Evolutionary conservation across 805 yeast species (phyloP).

Genomic region (Ogataea neopini): DNA sequence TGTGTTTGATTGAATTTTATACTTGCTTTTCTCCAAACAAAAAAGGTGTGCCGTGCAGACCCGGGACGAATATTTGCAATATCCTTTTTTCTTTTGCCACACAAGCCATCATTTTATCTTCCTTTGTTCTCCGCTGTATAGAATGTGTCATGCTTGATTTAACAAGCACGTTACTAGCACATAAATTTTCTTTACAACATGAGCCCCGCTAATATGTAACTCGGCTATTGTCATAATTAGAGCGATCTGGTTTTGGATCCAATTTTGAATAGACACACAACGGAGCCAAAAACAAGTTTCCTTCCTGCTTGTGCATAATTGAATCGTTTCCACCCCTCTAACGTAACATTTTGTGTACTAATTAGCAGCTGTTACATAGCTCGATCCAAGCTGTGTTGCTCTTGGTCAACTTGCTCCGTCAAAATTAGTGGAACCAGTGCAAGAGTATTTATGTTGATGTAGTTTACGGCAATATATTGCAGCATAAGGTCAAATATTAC

Average conservation of each 20-base stretch:
- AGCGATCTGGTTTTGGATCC: not conserved
- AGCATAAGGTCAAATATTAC: not conserved
- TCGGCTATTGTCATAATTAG: not conserved
- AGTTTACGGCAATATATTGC: not conserved
- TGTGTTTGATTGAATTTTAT: too few relatives aligned
- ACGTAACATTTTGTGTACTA: not conserved
- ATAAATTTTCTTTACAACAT: not conserved
- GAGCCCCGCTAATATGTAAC: not conserved
- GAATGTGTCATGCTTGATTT: not conserved
- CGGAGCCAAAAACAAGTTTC: not conserved
- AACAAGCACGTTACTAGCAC: not conserved
- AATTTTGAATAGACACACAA: not conserved
- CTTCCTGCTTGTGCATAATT: slow-evolving; percentile 1
- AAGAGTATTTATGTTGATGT: not conserved
- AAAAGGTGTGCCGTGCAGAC: too few relatives aligned
- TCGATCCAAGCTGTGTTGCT: not conserved
- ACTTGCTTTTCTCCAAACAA: too few relatives aligned
- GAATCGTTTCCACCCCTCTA: not conserved
- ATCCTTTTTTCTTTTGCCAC: not conserved
- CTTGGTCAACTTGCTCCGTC: not conserved
- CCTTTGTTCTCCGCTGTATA: not conserved
- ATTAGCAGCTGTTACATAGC: not conserved
- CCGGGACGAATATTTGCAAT: too few relatives aligned
- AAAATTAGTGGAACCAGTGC: not conserved
- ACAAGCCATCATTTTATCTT: not conserved